Base-by-base conservation (phyloP, 768 basidiomycete genomes). In the Suillus hirtellus region DNA sequence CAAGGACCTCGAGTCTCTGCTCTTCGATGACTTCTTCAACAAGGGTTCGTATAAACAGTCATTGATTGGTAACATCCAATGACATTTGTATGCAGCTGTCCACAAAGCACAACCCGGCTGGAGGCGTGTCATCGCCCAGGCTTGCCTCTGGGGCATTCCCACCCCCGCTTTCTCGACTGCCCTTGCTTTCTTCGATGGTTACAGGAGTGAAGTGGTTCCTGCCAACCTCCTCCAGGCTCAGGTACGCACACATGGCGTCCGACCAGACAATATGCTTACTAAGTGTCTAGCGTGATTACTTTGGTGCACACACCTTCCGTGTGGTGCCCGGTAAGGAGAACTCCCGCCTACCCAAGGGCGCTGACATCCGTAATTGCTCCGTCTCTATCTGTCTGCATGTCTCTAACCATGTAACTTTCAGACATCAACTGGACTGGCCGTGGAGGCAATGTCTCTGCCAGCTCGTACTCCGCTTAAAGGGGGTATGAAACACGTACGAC, bases 401-500 rank as follows among this genome's bases (percentile, higher is more conserved):
- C 34, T 62, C 60, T 65, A 63, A 70, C 15, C 46, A 11, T 37
- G 35, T 10, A 19, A 58, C 4, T 19, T 42, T 14, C 64, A 92
- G 96, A 99, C 81, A 83, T 96, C 81, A 98, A 97, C 84, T 99
- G 96, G 96, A 99, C 96, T 69, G 96, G 96, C 53, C 93, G 94
- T 68, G 96, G 96, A 59, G 96, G 96, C 68, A 94, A 89, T 69
- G 95, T 96, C 62, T 94, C 96, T 61, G 90, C 95, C 44, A 89
- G 86, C 65, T 87, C 90, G 59, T 99, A 99, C 85, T 79, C 79
- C 68, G 89, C 86, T 65, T 89, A 81, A 78, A 65, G 38, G 52
- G 47, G 44, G n/a, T 17, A 61, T 35, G 40, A 52, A 58, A 38
- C 24, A 37, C 55, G 46, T 58, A 59, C 34, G 15, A 24, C 40